Evolutionary conservation across 768 basidiomycete species (phyloP).

Genomic region (Pulveroboletus sp.): DNA sequence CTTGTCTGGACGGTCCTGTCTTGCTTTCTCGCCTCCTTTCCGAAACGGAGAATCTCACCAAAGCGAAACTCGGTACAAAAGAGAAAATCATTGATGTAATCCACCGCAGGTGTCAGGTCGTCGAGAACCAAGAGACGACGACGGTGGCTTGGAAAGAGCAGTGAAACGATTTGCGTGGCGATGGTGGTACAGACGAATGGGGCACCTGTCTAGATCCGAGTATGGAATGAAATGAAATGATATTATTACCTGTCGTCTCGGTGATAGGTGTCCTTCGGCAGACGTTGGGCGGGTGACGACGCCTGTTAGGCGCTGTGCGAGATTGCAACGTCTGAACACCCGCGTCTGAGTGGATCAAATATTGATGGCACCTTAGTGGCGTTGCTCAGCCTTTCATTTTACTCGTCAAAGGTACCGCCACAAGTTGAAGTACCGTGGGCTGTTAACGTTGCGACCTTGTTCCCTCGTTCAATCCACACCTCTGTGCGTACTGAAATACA

Average conservation of each 20-base stretch:
- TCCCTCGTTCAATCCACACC: slow-evolving; percentile 2
- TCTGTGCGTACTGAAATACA: slow-evolving; percentile 19
- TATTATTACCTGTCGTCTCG: slow-evolving; percentile 1
- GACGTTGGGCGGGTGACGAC: not conserved
- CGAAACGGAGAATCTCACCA: slow-evolving; percentile 19
- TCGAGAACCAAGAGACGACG: slow-evolving; percentile 45
- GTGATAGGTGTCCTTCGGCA: slow-evolving; percentile 1
- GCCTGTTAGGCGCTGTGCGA: not conserved
- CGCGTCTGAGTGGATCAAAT: slow-evolving; percentile 10
- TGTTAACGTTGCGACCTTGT: slow-evolving; percentile 30
- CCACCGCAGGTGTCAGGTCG: slow-evolving; percentile 59
- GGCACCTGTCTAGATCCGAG: not conserved
- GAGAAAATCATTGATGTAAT: slow-evolving; percentile 81
- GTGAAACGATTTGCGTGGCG: slow-evolving; percentile 10
- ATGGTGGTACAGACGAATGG: slow-evolving; percentile 17
- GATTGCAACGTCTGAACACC: slow-evolving; percentile 3
- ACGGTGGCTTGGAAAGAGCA: slow-evolving; percentile 23
- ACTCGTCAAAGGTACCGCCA: slow-evolving; percentile 16
- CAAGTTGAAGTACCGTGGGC: slow-evolving; percentile 12
- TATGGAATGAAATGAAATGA: not conserved
- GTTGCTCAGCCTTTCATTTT: slow-evolving; percentile 23
- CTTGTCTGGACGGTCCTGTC: slow-evolving; percentile 40
- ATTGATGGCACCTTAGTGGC: slow-evolving; percentile 29
- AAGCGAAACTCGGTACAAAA: slow-evolving; percentile 54
- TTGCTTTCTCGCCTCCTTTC: slow-evolving; percentile 21